A percentile compares a stretch with the other conserved stretches of the same genome.
Evolutionary conservation across 768 basidiomycete genomes (phyloP).

Genomic region (Tylopilus plumbeoviolaceoides): DNA sequence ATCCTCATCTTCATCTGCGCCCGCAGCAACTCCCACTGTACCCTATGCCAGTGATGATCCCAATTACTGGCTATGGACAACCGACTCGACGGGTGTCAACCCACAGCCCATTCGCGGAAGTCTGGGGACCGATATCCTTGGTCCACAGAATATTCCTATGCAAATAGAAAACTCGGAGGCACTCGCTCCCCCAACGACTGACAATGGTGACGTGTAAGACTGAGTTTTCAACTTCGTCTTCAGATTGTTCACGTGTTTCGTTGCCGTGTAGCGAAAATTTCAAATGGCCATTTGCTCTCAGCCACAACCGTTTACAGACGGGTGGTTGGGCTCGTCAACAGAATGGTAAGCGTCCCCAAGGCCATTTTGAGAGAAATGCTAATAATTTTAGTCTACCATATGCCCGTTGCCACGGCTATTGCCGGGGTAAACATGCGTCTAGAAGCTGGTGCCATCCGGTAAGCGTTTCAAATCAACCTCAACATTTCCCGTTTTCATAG

Average conservation of each 20-base stretch:
- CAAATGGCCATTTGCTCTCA: slow-evolving; percentile 53
- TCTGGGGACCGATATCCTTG: slow-evolving; percentile 43
- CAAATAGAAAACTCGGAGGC: slow-evolving; percentile 42
- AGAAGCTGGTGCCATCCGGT: neutral
- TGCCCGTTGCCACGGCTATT: slow-evolving; percentile 35
- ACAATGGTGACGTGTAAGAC: slow-evolving; percentile 26
- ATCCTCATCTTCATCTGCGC: slow-evolving; percentile 23
- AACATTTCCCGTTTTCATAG: too few species aligned
- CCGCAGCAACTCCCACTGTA: slow-evolving; percentile 39
- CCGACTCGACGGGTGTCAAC: slow-evolving; percentile 15
- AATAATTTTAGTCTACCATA: slow-evolving; percentile 25
- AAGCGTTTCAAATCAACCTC: slow-evolving; percentile 25
- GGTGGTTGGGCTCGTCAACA: slow-evolving; percentile 59
- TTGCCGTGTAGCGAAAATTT: slow-evolving; percentile 34
- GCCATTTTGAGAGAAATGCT: too few species aligned
- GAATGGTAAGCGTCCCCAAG: slow-evolving; percentile 34
- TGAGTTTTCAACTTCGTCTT: neutral
- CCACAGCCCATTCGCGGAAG: slow-evolving; percentile 43
- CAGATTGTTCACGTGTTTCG: neutral
- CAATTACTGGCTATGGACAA: slow-evolving; percentile 42
- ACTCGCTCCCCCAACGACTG: slow-evolving; percentile 58
- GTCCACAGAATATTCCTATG: slow-evolving; percentile 46
- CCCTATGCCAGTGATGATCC: slow-evolving; percentile 43
- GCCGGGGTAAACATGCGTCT: neutral
- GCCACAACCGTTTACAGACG: slow-evolving; percentile 24